These are phyloP conservation scores for Wickerhamia fluorescens DNA, from an alignment of 805 yeast genomes.

Conservation along the genomic window DNA sequence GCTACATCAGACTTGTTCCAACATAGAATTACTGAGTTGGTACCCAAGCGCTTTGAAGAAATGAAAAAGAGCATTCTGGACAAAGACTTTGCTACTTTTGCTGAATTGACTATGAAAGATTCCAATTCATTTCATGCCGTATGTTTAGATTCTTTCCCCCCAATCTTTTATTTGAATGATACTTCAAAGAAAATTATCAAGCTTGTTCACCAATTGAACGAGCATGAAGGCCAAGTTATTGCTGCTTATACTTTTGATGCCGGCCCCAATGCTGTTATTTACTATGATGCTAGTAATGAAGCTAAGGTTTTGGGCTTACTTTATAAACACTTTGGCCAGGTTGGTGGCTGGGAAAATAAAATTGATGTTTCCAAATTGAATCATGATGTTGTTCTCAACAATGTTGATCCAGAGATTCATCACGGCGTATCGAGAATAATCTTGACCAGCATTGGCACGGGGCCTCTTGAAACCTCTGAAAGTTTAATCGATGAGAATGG, in stretches of 20 bases:
- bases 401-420: constrained; percentile 44
- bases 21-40: constrained; percentile 72
- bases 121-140: constrained; percentile 97
- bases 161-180: constrained; percentile 90
- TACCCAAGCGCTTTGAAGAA: constrained; percentile 72
- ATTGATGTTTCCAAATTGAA: constrained; percentile 6
- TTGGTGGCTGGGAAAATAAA: constrained; percentile 61
- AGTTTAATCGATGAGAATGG: constrained; percentile 55
- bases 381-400: constrained; percentile 24
- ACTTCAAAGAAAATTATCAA: constrained; percentile 76
- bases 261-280: constrained; percentile 97
- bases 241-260: constrained; percentile 99
- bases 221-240: constrained; percentile 52
- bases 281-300: constrained; percentile 76
- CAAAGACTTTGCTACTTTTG: constrained; percentile 77
- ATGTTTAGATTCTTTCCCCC: constrained; percentile 93
- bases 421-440: constrained; percentile 79
- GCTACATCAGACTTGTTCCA: constrained; percentile 79
- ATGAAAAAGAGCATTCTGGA: constrained; percentile 72
- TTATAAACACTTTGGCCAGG: constrained; percentile 48
- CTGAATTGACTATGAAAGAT: constrained; percentile 89
- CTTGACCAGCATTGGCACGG: constrained; percentile 79
- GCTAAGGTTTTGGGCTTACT: constrained; percentile 64
- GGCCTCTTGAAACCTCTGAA: constrained; percentile 61
- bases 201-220: constrained; percentile 72